These are phyloP conservation scores for Phytopythium sindhum DNA, from an alignment of 352 stramenopile species.

Conservation along the genomic window DNA sequence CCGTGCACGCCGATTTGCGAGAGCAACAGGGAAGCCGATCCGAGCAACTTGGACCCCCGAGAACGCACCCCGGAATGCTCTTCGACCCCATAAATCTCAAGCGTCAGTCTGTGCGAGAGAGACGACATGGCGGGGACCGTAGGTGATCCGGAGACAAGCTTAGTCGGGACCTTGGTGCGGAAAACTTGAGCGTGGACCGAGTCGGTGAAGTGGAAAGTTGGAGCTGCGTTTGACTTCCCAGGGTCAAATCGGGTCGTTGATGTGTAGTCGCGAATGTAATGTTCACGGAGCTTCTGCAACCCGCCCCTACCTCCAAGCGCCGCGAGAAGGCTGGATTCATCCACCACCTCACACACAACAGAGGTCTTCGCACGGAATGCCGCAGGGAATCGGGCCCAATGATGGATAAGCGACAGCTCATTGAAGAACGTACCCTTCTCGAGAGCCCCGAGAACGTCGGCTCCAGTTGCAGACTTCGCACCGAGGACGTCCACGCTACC, in stretches of 20 bases:
- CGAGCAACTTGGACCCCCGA: slow-evolving; percentile 25
- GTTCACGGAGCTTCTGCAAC: slow-evolving; percentile 29
- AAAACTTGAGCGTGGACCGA: slow-evolving; percentile 48
- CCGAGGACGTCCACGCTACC: slow-evolving; percentile 43
- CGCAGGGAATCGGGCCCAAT: slow-evolving; percentile 34
- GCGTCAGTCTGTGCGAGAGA: slow-evolving; percentile 30
- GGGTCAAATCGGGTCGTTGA: not conserved
- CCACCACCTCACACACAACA: slow-evolving; percentile 39
- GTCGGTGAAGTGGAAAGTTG: slow-evolving; percentile 26
- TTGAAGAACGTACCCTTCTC: slow-evolving; percentile 33
- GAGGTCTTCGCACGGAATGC: slow-evolving; percentile 32
- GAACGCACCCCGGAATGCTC: slow-evolving; percentile 10
- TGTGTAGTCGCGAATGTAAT: slow-evolving; percentile 32
- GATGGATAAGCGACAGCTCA: slow-evolving; percentile 50
- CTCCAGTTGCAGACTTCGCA: slow-evolving; percentile 37
- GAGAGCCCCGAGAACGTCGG: slow-evolving; percentile 29
- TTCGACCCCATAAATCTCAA: slow-evolving; percentile 33
- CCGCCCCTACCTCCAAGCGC: slow-evolving; percentile 22
- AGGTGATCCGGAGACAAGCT: slow-evolving; percentile 15
- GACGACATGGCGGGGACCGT: slow-evolving; percentile 5
- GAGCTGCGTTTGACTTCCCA: not conserved
- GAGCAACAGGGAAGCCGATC: slow-evolving; percentile 35
- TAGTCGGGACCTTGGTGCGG: slow-evolving; percentile 36
- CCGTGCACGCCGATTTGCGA: slow-evolving; percentile 49
- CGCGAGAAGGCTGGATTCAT: slow-evolving; percentile 27